These are phyloP conservation scores for Arachis hypogaea DNA, from an alignment of 306 rosid genomes.

Conservation along the genomic window DNA sequence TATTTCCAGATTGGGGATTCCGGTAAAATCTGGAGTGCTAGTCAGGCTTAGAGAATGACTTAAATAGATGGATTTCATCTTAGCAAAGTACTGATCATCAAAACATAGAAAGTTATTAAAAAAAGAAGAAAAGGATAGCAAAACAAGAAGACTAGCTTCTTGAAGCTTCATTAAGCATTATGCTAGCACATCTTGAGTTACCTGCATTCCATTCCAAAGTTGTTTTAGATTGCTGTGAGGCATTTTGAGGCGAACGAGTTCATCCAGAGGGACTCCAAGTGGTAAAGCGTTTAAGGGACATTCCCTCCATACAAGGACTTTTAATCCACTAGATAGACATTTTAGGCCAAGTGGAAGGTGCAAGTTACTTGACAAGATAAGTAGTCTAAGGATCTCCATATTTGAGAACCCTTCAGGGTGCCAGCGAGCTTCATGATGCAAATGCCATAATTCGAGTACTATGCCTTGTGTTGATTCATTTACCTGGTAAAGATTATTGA, in stretches of 20 bases:
- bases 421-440: conserved; percentile 19
- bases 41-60: conserved; percentile 19
- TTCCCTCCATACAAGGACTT: conserved; percentile 31
- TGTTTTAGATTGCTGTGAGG: conserved; percentile 14
- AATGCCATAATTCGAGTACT: not conserved
- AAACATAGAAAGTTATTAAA: not conserved
- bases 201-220: conserved; percentile 34
- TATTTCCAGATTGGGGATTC: conserved; percentile 38
- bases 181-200: not conserved
- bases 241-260: conserved; percentile 40
- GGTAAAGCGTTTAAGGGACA: conserved; percentile 35
- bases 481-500: conserved; percentile 9
- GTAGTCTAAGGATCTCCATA: conserved; percentile 30
- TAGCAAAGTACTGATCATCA: conserved; percentile 26
- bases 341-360: conserved; percentile 34
- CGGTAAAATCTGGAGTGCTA: conserved; percentile 37
- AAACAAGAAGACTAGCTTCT: not conserved
- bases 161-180: not conserved
- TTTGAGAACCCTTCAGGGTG: conserved; percentile 38
- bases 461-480: conserved; percentile 12
- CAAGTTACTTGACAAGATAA: conserved; percentile 28
- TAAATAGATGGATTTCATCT: conserved; percentile 34
- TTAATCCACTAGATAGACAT: conserved; percentile 36
- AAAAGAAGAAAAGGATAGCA: too few species aligned
- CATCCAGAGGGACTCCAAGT: conserved; percentile 6